Evolutionary conservation across 345 rosid species (phyloP).

Genomic region (Eucalyptus brandiana): DNA sequence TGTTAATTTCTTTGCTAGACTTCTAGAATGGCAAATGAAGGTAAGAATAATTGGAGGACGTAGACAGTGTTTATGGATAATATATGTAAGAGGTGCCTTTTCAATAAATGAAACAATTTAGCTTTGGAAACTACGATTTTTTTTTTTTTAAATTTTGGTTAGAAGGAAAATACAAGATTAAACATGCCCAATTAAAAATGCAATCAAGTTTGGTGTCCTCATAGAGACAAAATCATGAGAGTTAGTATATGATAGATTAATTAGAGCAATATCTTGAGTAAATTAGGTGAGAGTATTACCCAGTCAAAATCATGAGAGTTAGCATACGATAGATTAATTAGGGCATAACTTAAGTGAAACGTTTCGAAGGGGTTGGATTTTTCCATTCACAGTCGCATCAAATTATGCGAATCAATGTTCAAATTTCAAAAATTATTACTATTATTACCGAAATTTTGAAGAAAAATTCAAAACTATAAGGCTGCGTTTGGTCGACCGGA

Average conservation of each 20-base stretch:
- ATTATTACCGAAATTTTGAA: too few species aligned
- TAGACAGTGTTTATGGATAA: neutral
- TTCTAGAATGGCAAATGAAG: neutral
- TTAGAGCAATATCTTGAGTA: neutral
- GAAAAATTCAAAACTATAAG: too few species aligned
- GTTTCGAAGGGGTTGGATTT: neutral
- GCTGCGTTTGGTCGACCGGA: too few species aligned
- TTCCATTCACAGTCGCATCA: neutral
- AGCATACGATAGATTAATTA: too few species aligned
- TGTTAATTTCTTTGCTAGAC: neutral
- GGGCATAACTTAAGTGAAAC: neutral
- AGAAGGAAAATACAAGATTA: neutral
- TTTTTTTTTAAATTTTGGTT: neutral
- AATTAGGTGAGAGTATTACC: neutral
- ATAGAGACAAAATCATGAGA: neutral
- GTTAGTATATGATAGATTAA: neutral
- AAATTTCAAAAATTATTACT: too few species aligned
- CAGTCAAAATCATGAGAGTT: neutral
- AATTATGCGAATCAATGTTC: neutral
- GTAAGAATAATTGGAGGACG: neutral
- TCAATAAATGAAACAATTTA: neutral
- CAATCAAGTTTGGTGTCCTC: neutral
- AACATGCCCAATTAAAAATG: too few species aligned
- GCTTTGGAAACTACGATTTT: neutral
- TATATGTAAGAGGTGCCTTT: neutral